Evolutionary conservation across 306 rosid species (phyloP).

Genomic region (Senna tora): DNA sequence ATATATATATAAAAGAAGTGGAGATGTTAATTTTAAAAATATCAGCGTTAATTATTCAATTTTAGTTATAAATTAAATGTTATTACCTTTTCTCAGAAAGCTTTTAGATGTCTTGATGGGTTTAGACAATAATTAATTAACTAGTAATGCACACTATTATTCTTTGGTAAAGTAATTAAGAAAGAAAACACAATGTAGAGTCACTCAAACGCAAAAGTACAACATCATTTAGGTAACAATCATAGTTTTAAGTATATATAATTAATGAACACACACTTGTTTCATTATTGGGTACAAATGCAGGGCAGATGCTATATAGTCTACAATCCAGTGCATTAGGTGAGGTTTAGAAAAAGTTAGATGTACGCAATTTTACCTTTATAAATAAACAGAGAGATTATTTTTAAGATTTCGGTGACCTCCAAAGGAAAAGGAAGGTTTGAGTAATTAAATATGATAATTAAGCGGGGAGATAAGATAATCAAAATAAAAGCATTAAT

Average conservation of each 20-base stretch:
- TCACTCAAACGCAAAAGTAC: not conserved
- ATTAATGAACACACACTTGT: not conserved
- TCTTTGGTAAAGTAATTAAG: not conserved
- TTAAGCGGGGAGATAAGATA: conserved; percentile 48
- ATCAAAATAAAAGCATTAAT: conserved; percentile 37
- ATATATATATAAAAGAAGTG: too few relatives aligned
- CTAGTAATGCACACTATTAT: conserved; percentile 29
- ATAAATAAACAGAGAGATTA: too few relatives aligned
- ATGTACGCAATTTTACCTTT: too few relatives aligned
- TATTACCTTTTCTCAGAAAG: conserved; percentile 19
- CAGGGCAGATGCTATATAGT: too few relatives aligned
- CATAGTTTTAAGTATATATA: not conserved
- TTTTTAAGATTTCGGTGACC: too few relatives aligned
- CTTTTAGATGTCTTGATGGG: not conserved
- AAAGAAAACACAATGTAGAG: not conserved
- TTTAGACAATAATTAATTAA: conserved; percentile 11
- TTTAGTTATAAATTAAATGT: conserved; percentile 6
- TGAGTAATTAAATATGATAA: too few relatives aligned
- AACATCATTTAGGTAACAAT: not conserved
- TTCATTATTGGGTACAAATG: conserved; percentile 14
- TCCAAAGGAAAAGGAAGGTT: too few relatives aligned
- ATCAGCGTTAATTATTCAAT: conserved; percentile 17
- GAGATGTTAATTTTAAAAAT: not conserved
- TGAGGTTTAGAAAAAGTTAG: too few relatives aligned
- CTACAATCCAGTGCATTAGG: too few relatives aligned